A percentile compares a stretch with the other conserved stretches of the same genome.
phyloP scores from a whole-genome alignment of 2,329 filamentous ascomycete species.

The Hypoxylon sp. region DNA sequence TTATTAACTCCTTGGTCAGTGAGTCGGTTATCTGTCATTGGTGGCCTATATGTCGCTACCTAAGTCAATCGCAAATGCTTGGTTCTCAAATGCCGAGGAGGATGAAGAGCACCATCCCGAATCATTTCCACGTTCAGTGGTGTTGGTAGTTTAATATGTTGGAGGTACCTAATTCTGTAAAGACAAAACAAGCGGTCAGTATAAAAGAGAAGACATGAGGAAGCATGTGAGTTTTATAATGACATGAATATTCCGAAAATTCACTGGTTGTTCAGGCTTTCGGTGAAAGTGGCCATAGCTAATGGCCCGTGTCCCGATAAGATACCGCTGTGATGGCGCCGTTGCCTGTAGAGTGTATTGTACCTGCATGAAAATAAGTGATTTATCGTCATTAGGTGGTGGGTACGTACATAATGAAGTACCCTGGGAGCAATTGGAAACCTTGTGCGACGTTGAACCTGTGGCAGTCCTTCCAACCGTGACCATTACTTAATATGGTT shows the following conservation, averaged over 20 bases:
- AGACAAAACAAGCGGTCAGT: neutral
- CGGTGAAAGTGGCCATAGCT: conserved; percentile 33
- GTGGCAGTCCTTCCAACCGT: conserved; percentile 27
- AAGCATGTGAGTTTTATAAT: neutral
- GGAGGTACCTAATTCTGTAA: neutral
- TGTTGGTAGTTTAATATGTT: neutral
- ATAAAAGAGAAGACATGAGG: neutral
- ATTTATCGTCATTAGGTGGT: conserved; percentile 33
- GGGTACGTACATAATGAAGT: conserved; percentile 11
- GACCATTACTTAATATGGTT: conserved; percentile 19
- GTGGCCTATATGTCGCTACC: neutral
- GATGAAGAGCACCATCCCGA: neutral
- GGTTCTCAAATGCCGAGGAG: neutral
- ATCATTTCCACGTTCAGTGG: neutral
- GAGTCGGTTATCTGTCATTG: conserved; percentile 3
- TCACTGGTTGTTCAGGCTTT: conserved; percentile 17
- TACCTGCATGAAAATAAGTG: conserved; percentile 41
- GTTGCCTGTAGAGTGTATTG: conserved; percentile 15
- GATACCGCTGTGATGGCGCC: conserved; percentile 5
- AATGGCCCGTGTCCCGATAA: conserved; percentile 26
- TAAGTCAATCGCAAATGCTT: neutral
- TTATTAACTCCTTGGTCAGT: conserved; percentile 2
- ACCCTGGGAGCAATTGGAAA: no score
- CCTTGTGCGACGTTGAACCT: conserved; percentile 17
- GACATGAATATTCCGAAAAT: conserved; percentile 1